Base-by-base conservation (phyloP, 495 filamentous ascomycete genomes). In the Penicillium pulvis region DNA sequence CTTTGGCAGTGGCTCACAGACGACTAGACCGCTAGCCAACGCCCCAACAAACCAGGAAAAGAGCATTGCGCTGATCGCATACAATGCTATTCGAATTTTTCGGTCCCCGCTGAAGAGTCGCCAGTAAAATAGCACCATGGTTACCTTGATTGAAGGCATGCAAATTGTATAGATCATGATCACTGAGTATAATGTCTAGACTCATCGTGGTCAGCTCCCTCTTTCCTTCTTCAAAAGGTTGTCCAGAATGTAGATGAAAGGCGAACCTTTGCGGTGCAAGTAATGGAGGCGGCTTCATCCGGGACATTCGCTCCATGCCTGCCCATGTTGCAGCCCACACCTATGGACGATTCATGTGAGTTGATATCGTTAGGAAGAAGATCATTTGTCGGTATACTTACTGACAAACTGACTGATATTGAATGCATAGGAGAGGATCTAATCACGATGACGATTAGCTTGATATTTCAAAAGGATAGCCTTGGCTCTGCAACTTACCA, bases 11-110 rank as follows among this genome's bases (percentile, higher is more conserved):
- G 63, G 63, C n/a, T 55, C 35, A 47, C 63, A 66, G 31, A 56
- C 61, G 10, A 66, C 53, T 19, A 66, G 51, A 12, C 50, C 43
- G 17, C 50, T 56, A 46, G 59, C 53, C 16, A 66, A 28, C 7
- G 57, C 51, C 11, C 46, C 36, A 28, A 63, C 59, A 19, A 44
- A 54, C 51, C 56, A 58, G 11, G 35, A 35, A 17, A 53, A 19
- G 4, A 53, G 51, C 51, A 53, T 53, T 16, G 19, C 19, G 9
- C 44, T 16, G 14, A 41, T 41, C 5, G 44, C 16, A 8, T 24
- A 23, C 19, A 47, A 47, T 11, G 44, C 20, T 3, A 47, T 47
- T 23, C 44, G 44, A 23, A 47, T 47, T 3, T 24, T 47, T 23
- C 20, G 19, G 5, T 8, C 39, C 4, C 14, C 14, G n/a, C 39